These are phyloP conservation scores for Endoconidiophora laricicola DNA, from an alignment of 2,329 filamentous ascomycete species.

Conservation along the genomic window DNA sequence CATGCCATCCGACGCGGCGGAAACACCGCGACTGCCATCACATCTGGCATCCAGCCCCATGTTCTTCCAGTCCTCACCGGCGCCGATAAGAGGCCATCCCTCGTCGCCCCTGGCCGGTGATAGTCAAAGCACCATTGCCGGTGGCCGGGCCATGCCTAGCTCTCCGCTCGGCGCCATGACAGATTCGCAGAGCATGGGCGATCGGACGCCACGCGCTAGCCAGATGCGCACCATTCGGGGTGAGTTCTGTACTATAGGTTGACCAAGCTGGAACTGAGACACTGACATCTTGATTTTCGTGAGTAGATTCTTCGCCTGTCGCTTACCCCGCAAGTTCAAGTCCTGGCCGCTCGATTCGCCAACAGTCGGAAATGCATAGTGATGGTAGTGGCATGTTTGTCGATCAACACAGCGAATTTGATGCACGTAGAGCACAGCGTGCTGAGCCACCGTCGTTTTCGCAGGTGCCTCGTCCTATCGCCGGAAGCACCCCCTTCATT, in stretches of 20 bases:
- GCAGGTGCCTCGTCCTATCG: conserved; percentile 23
- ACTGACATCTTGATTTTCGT: background rate
- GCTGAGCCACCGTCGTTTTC: conserved; percentile 10
- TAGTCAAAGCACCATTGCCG: conserved; percentile 19
- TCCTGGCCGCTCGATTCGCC: conserved; percentile 46
- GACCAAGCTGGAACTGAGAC: background rate
- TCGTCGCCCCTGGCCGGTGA: conserved; percentile 14
- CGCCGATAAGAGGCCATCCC: conserved; percentile 15
- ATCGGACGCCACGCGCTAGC: conserved; percentile 53
- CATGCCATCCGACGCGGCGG: conserved; percentile 9
- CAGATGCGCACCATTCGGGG: conserved; percentile 10
- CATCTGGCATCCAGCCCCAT: conserved; percentile 62
- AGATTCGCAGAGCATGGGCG: conserved; percentile 33
- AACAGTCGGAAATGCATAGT: conserved; percentile 58
- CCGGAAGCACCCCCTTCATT: conserved; percentile 11
- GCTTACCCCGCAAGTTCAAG: conserved; percentile 83
- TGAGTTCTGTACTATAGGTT: background rate
- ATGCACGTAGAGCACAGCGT: conserved; percentile 4
- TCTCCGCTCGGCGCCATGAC: conserved; percentile 42
- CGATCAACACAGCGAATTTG: conserved; percentile 32
- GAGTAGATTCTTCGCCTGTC: conserved; percentile 75
- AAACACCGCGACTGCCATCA: conserved; percentile 7
- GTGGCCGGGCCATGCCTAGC: conserved; percentile 22
- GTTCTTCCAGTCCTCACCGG: conserved; percentile 47
- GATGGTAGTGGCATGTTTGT: conserved; percentile 83